Base-by-base conservation (phyloP, 169 alveolate species). In the Plasmodium adleri region DNA sequence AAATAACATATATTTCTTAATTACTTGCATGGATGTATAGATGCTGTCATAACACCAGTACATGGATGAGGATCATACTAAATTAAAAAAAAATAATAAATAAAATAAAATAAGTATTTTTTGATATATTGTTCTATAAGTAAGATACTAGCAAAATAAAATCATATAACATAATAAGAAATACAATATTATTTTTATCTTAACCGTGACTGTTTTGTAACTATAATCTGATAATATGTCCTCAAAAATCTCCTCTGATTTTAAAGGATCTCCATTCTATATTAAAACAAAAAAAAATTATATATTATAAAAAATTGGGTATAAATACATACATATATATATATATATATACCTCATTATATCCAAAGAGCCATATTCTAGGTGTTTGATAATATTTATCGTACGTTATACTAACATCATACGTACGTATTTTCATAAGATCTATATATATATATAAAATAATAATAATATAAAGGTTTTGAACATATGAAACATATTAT, bases 201-300 rank as follows among this genome's bases (percentile, higher is more conserved):
- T 68, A n/a, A 95, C 88, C 10, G 99, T 97, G 17, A 94, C 95
- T 6, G 99, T 96, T 85, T 97, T 96, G 49, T 95, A 92, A 17
- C 97, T 96, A 88, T 96, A 96, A 71, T 97, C 98, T 72, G 93
- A 95, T 94, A 96, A 95, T 39, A 96, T 94, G 89, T 97, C 99
- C 94, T 97, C 97, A 83, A 94, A 95, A 92, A 97, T 95, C 88
- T 96, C 94, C 3, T 93, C 92, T 28, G 97, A 94, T 52, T 72
- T 94, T 67, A 97, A 88, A 13, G 97, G 97, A n/a, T 60, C 58
- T 12, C 96, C 95, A 60, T 94, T 70, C 91, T 95, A 94, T 22
- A 47, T 52, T 1, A 60, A 60, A 56, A 39, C 20, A 71, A 47
- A 59, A 83, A 70, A 3, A 32, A 67, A 15, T 58, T 6, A 76